Conservation (phyloP, 257 asterid genomes). For the Paulownia fortunei region DNA sequence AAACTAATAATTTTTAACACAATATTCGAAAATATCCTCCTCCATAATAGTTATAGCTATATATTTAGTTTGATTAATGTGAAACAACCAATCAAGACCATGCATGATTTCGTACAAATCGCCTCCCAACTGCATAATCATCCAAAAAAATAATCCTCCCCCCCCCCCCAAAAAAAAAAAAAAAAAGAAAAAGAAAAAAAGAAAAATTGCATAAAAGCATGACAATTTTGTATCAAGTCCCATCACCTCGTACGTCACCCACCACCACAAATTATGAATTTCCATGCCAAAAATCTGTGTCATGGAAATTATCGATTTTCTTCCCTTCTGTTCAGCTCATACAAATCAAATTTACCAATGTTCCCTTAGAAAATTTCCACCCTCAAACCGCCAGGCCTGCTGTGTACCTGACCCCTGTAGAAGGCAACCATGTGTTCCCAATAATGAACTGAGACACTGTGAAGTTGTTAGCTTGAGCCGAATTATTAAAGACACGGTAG, state of each 20-base stretch:
- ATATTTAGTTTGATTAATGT: background rate
- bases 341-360: too few species aligned
- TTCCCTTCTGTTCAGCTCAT: background rate
- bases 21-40: background rate
- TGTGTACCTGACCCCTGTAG: constrained; percentile 55
- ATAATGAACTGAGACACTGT: constrained; percentile 57
- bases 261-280: background rate
- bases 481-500: constrained; percentile 41
- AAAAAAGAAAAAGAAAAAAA: background rate
- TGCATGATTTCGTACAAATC: background rate
- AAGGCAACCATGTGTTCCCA: constrained; percentile 61
- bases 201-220: background rate
- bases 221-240: background rate
- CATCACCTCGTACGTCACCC: background rate
- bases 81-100: constrained; percentile 14
- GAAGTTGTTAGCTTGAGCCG: constrained; percentile 45
- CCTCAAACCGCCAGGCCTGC: constrained; percentile 41
- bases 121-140: constrained; percentile 14
- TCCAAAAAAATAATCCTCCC: constrained; percentile 7
- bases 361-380: background rate
- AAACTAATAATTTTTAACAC: too few species aligned
- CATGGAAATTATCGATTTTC: background rate
- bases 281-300: background rate
- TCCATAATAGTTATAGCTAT: background rate
- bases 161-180: too few species aligned